phyloP scores from a whole-genome alignment of 2,329 filamentous ascomycete species.

The Penicillium sp. region DNA sequence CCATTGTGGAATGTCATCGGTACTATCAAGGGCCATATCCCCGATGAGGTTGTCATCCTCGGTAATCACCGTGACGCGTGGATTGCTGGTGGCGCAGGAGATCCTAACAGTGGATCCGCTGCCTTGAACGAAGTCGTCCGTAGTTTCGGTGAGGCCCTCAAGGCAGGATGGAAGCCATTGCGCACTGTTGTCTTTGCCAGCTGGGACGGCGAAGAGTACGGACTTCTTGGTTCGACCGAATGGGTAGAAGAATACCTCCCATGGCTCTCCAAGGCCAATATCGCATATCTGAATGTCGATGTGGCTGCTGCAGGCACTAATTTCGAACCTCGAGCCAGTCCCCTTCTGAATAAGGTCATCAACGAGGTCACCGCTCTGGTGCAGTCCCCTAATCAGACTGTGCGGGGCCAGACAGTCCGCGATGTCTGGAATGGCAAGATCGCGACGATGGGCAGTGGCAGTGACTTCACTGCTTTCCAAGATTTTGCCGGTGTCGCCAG shows the following conservation, averaged over 20 bases:
- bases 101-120: constrained; percentile 80
- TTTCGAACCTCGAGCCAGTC: constrained; percentile 68
- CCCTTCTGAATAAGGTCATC: constrained; percentile 71
- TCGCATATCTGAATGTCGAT: constrained; percentile 86
- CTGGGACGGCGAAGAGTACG: constrained; percentile 84
- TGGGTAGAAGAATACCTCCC: constrained; percentile 89
- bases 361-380: constrained; percentile 64
- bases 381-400: constrained; percentile 71
- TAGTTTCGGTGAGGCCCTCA: constrained; percentile 68
- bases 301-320: constrained; percentile 64
- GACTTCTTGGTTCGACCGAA: constrained; percentile 80
- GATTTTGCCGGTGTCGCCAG: constrained; percentile 67
- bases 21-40: constrained; percentile 80
- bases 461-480: constrained; percentile 73
- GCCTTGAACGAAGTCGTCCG: constrained; percentile 75
- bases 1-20: constrained; percentile 91
- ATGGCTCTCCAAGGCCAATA: constrained; percentile 69
- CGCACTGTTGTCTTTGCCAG: constrained; percentile 90
- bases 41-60: constrained; percentile 81
- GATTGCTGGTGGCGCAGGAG: constrained; percentile 79
- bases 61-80: constrained; percentile 93
- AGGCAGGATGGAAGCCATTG: constrained; percentile 76
- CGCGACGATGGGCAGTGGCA: constrained; percentile 67
- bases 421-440: constrained; percentile 66
- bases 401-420: constrained; percentile 64